Base-by-base conservation (phyloP, 2,329 filamentous ascomycete genomes). In the Emericellopsis cladophorae region DNA sequence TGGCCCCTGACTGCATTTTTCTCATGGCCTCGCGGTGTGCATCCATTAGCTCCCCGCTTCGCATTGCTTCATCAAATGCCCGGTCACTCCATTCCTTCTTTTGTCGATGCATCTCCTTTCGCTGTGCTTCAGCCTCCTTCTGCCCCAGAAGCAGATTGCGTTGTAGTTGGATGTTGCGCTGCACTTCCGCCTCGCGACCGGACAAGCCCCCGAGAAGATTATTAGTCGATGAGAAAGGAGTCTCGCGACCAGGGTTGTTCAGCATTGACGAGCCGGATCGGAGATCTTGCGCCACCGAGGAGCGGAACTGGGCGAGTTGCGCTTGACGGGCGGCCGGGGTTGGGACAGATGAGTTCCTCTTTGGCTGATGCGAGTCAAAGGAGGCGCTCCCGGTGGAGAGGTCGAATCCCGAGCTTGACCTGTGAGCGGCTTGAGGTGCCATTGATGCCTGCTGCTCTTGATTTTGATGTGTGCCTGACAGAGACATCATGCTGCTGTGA, bases 21-120 rank as follows among this genome's bases (percentile, higher is more conserved):
- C 83, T 71, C 74, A 95, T 72, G 1, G 82, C 84, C 47, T 89
- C 81, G 16, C 82, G 72, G 57, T 95, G 89, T 18, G 80, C 72
- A 36, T 84, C 81, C 40, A 84, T 67, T 66, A 94, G 74, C 47
- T 83, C 76, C 0, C 81, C 80, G 14, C 75, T 78, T 41, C 85
- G 71, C 83, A 93, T 92, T 48, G 76, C 72, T 56, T 81, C 76
- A 48, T 87, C 82, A 51, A 87, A 79, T 31, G 70, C 70, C 39
- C 72, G 72, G 12, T 84, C 77, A 6, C 69, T 66, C 41, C 73
- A 66, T 46, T 76, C 70, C 47, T 71, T 73, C 38, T 73, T 74
- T 34, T 67, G 61, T 42, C 70, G 67, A 49, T 78, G 72, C 51
- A 71, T 65, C 54, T 81, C 74, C 40, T 70, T 69, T 40, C 70